These are phyloP conservation scores for Chlamydomonas incerta DNA, from an alignment of 139 green algal genomes.

Conservation along the genomic window DNA sequence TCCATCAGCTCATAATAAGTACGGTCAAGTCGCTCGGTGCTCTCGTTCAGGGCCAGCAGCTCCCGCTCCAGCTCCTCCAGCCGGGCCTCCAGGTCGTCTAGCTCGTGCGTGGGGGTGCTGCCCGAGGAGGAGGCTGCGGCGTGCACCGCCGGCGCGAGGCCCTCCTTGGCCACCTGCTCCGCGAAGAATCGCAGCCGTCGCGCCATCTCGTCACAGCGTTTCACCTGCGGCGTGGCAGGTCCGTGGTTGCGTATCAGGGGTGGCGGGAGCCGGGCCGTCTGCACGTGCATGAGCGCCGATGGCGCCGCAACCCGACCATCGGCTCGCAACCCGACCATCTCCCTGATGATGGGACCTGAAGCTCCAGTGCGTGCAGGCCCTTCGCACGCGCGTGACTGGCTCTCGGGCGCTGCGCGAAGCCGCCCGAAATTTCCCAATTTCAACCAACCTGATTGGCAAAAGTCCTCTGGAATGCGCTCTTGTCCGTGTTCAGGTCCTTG, in stretches of 20 bases:
- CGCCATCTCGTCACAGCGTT: slow-evolving; percentile 97
- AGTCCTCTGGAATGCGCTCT: slow-evolving; percentile 91
- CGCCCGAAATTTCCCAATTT: too few relatives aligned
- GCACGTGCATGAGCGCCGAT: too few relatives aligned
- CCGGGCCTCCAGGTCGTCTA: slow-evolving; percentile 89
- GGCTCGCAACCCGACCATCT: too few relatives aligned
- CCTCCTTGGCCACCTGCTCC: slow-evolving; percentile 87
- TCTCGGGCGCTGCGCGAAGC: too few relatives aligned
- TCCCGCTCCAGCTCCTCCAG: slow-evolving; percentile 92
- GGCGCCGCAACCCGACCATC: too few relatives aligned
- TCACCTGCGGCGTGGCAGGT: slow-evolving; percentile 92
- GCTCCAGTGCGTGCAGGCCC: too few relatives aligned
- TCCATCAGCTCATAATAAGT: slow-evolving; percentile 88
- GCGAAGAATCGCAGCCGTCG: slow-evolving; percentile 93
- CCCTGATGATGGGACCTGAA: too few relatives aligned
- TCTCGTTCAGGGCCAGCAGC: slow-evolving; percentile 88
- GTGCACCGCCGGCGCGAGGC: slow-evolving; percentile 48
- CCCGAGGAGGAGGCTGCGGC: too few relatives aligned
- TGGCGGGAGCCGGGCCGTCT: too few relatives aligned
- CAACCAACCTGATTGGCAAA: slow-evolving; percentile 86
- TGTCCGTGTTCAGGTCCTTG: slow-evolving; percentile 93
- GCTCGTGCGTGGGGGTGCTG: slow-evolving; percentile 54
- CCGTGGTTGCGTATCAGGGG: too few relatives aligned
- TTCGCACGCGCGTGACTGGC: too few relatives aligned
- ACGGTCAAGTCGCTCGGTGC: slow-evolving; percentile 88